phyloP scores from a whole-genome alignment of 805 yeast species.

The Candida montana region DNA sequence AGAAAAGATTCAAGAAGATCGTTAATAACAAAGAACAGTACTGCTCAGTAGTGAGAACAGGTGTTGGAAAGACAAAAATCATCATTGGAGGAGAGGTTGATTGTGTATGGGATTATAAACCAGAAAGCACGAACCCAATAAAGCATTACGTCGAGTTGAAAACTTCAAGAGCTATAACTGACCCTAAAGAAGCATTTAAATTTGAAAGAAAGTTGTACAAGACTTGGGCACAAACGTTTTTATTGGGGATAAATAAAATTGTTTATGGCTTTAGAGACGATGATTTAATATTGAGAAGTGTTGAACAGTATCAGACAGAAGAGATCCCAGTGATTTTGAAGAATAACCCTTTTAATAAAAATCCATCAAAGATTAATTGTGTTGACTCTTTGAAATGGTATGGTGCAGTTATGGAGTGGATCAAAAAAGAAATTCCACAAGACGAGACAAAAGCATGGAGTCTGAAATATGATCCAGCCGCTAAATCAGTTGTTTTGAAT shows the following conservation, averaged over 20 bases:
- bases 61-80: slow-evolving; percentile 67
- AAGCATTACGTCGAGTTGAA: slow-evolving; percentile 83
- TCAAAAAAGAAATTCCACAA: slow-evolving; percentile 48
- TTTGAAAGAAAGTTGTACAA: slow-evolving; percentile 75
- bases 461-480: slow-evolving; percentile 50
- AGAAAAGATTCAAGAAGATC: slow-evolving; percentile 50
- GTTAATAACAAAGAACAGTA: slow-evolving; percentile 76
- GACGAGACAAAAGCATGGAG: slow-evolving; percentile 49
- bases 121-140: slow-evolving; percentile 39
- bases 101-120: slow-evolving; percentile 79
- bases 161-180: slow-evolving; percentile 53
- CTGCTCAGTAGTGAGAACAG: slow-evolving; percentile 75
- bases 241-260: slow-evolving; percentile 76
- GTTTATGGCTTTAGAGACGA: slow-evolving; percentile 87
- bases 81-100: slow-evolving; percentile 89
- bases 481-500: slow-evolving; percentile 46
- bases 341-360: slow-evolving; percentile 37
- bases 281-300: slow-evolving; percentile 50
- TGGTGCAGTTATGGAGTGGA: slow-evolving; percentile 80
- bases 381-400: slow-evolving; percentile 80
- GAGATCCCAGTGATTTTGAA: slow-evolving; percentile 71
- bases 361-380: slow-evolving; percentile 54
- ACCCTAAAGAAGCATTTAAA: slow-evolving; percentile 49
- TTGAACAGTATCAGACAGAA: slow-evolving; percentile 74
- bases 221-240: slow-evolving; percentile 92